Base-by-base conservation (phyloP, 352 stramenopile species). In the Plasmopara muralis region DNA sequence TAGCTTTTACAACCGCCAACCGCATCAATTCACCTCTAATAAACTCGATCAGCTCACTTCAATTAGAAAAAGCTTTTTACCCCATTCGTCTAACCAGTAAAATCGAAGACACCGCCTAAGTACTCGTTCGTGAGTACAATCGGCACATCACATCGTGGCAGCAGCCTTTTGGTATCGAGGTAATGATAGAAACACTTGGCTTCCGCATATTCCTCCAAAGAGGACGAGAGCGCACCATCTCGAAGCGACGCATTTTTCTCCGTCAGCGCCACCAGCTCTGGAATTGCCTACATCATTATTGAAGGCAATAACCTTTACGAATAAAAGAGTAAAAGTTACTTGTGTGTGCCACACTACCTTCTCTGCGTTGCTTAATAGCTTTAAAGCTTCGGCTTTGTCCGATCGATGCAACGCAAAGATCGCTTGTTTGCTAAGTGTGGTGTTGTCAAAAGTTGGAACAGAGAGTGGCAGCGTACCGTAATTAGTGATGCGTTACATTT, bases 181-280 rank as follows among this genome's bases (percentile, higher is more conserved):
- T 95, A 98, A 28, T 86, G 62, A 15, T 67, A 72, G 66, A 97
- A 98, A 14, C 95, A 83, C 51, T 93, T 94, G 43, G 88, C 94
- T 62, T 98, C 94, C 0, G 83, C 87, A 60, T 97, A 98, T 63
- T 98, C 94, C 57, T 98, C 94, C 20, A 98, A 57, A 5, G 93
- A 85, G 41, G 73, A 73, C 1, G 89, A 85, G 51, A 96, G 84
- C 6, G 78, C 76, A 37, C 82, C 81, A 40, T 86, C 65, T 30
- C 88, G 73, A 14, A 98, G 70, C 43, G 74, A 75, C 18, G 88
- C 83, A 60, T 95, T 90, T 41, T 81, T 74, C 10, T 83, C 55
- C 13, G 92, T 82, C 49, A 97, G 72, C 9, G 73, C 71, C 31
- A 96, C 54, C 15, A 98, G 62, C 42, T 97, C 72, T 14, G 57